A percentile compares a stretch with the other conserved stretches of the same genome.
These are phyloP conservation scores for Pestalotiopsis fici DNA, from an alignment of 2,329 filamentous ascomycete genomes.

Conservation along the genomic window DNA sequence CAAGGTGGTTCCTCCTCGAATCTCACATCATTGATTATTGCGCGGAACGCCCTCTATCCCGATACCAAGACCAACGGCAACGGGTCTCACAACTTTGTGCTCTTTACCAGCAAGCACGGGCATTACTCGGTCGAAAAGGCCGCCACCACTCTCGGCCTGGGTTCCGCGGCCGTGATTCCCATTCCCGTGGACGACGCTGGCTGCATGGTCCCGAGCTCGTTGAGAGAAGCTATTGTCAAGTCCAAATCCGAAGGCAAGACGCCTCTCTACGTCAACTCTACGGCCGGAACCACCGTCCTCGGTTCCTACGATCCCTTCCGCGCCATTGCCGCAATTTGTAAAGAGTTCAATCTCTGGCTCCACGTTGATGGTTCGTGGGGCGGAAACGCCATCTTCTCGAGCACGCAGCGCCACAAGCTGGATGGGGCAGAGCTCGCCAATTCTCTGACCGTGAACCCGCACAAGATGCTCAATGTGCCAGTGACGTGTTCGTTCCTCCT, in stretches of 20 bases:
- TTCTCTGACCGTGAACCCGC: conserved; percentile 85
- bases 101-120: conserved; percentile 88
- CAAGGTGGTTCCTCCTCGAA: conserved; percentile 75
- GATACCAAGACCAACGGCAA: conserved; percentile 76
- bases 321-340: conserved; percentile 70
- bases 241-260: conserved; percentile 71
- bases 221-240: conserved; percentile 63
- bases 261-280: conserved; percentile 93
- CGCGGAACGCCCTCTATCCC: conserved; percentile 83
- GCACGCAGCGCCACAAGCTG: conserved; percentile 64
- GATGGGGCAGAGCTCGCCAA: conserved; percentile 73
- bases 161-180: conserved; percentile 69
- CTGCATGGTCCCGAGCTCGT: conserved; percentile 66
- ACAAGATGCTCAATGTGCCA: conserved; percentile 95
- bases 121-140: conserved; percentile 97
- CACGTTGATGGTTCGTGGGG: conserved; percentile 95
- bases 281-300: conserved; percentile 90
- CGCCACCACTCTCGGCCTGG: conserved; percentile 86
- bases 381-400: conserved; percentile 77
- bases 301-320: conserved; percentile 84
- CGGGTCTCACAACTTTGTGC: conserved; percentile 63
- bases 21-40: conserved; percentile 69
- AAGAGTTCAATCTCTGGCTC: conserved; percentile 77
- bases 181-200: conserved; percentile 76
- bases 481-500: conserved; percentile 90